Evolutionary conservation across 352 stramenopile species (phyloP).

Genomic region (Phytophthora kernoviae): DNA sequence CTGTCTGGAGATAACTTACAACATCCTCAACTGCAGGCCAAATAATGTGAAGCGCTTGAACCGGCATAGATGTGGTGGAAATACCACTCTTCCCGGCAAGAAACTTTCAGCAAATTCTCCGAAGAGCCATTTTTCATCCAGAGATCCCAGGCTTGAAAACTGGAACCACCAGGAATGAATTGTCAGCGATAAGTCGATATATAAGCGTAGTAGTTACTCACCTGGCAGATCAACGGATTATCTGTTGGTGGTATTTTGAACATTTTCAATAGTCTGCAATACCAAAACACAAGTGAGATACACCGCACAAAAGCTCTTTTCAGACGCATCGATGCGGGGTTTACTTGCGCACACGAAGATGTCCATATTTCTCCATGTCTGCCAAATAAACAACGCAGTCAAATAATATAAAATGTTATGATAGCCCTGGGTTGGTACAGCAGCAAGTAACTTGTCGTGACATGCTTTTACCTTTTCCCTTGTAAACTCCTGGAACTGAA

Average conservation of each 20-base stretch:
- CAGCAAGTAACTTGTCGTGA: too few species aligned
- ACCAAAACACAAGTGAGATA: neutral
- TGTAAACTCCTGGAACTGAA: constrained; percentile 75
- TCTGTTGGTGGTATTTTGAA: constrained; percentile 52
- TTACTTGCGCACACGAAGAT: constrained; percentile 73
- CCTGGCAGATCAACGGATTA: constrained; percentile 76
- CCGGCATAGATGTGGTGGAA: constrained; percentile 31
- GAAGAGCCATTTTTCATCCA: constrained; percentile 86
- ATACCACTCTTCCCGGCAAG: constrained; percentile 50
- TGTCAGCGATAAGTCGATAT: neutral
- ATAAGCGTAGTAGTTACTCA: constrained; percentile 8
- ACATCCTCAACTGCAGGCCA: constrained; percentile 84
- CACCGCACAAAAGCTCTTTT: constrained; percentile 7
- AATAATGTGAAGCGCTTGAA: constrained; percentile 76
- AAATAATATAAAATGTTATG: constrained; percentile 5
- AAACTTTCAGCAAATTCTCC: constrained; percentile 73
- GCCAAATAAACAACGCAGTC: neutral
- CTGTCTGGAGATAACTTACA: constrained; percentile 33
- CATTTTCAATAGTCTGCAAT: constrained; percentile 51
- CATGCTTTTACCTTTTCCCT: constrained; percentile 53
- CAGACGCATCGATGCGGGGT: constrained; percentile 8
- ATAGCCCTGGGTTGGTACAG: too few species aligned
- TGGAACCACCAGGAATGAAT: constrained; percentile 16
- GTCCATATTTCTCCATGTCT: constrained; percentile 87
- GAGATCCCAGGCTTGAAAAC: constrained; percentile 83